Conservation (phyloP, 192 early-diverging fungal genomes). For the Podila minutissima region DNA sequence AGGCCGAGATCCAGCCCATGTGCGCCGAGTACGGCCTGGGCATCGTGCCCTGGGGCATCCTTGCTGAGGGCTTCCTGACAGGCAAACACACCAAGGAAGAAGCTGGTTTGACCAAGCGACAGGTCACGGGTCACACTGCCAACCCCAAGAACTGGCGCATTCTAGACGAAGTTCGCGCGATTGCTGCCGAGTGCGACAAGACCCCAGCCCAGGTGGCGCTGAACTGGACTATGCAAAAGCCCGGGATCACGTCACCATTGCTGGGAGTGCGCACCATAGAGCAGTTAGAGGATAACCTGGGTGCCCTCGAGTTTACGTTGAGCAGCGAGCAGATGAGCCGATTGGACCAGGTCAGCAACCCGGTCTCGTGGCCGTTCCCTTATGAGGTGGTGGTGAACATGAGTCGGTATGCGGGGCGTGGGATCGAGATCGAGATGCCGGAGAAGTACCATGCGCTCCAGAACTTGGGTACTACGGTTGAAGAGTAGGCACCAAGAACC, state of each 20-base stretch:
- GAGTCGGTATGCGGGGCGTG: constrained; percentile 7
- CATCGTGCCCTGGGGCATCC: constrained; percentile 63
- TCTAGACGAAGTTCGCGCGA: constrained; percentile 48
- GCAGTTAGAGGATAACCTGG: constrained; percentile 46
- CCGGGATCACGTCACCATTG: constrained; percentile 51
- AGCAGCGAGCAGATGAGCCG: constrained; percentile 39
- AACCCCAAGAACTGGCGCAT: constrained; percentile 52
- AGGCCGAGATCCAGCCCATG: constrained; percentile 50
- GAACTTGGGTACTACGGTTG: constrained; percentile 10
- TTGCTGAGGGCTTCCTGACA: constrained; percentile 60
- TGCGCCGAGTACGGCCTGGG: constrained; percentile 43
- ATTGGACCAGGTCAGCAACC: constrained; percentile 43
- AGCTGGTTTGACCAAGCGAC: constrained; percentile 4
- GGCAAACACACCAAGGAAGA: constrained; percentile 45
- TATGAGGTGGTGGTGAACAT: constrained; percentile 10
- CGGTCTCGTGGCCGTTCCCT: constrained; percentile 39
- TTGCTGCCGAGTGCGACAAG: constrained; percentile 53
- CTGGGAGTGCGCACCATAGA: constrained; percentile 45
- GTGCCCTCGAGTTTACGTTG: constrained; percentile 49
- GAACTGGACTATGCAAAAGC: constrained; percentile 57
- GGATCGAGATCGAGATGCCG: constrained; percentile 31
- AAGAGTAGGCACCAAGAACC: not conserved
- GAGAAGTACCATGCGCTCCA: constrained; percentile 11
- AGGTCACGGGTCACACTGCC: constrained; percentile 7
- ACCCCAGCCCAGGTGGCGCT: constrained; percentile 58